These are phyloP conservation scores for Clathrus columnatus DNA, from an alignment of 768 basidiomycete genomes.

Conservation along the genomic window DNA sequence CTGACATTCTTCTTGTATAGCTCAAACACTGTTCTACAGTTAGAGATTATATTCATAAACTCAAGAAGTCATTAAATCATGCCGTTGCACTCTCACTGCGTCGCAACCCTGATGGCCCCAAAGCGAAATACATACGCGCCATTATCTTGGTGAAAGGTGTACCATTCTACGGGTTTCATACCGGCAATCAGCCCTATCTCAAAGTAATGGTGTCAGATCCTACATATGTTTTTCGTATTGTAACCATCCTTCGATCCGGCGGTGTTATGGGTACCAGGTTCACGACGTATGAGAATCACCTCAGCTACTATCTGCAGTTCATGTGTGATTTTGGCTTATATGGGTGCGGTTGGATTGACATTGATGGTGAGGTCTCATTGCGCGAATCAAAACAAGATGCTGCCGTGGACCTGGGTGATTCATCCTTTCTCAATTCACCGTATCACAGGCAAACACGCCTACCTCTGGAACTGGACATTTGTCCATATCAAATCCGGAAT, in stretches of 20 bases:
- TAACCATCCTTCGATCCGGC: conserved; percentile 73
- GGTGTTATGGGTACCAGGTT: conserved; percentile 74
- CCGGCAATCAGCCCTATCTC: conserved; percentile 77
- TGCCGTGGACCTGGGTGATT: conserved; percentile 12
- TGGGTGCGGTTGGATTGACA: conserved; percentile 85
- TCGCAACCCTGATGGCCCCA: conserved; percentile 52
- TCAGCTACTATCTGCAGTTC: conserved; percentile 84
- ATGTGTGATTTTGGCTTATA: conserved; percentile 92
- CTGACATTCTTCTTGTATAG: background rate
- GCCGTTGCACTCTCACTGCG: conserved; percentile 78
- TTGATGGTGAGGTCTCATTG: conserved; percentile 51
- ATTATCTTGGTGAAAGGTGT: conserved; percentile 88
- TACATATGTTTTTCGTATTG: conserved; percentile 52
- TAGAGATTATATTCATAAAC: conserved; percentile 54
- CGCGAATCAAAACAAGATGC: conserved; percentile 28
- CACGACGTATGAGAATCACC: conserved; percentile 80
- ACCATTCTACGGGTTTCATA: conserved; percentile 91
- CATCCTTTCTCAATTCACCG: conserved; percentile 40
- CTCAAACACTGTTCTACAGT: conserved; percentile 37
- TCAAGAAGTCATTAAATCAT: conserved; percentile 73
- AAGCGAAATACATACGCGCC: conserved; percentile 59
- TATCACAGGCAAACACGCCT: conserved; percentile 58
- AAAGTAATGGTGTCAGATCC: conserved; percentile 79
- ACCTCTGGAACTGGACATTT: conserved; percentile 77
- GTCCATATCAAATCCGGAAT: conserved; percentile 80